Evolutionary conservation across 331 rosid genomes (phyloP).

Genomic region (Cucumis variabilis): DNA sequence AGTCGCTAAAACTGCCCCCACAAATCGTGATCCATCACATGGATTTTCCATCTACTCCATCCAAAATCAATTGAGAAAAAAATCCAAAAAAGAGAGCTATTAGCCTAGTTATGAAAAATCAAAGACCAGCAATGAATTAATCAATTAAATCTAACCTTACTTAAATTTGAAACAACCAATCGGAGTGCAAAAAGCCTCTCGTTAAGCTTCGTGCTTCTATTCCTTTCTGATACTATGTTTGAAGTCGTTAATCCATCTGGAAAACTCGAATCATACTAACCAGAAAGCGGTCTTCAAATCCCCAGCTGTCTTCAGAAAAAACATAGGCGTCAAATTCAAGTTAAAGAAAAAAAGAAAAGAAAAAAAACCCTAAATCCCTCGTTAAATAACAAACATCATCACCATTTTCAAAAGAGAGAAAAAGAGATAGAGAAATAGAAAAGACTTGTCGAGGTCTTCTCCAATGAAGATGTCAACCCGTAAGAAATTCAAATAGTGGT

Average conservation of each 20-base stretch:
- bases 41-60: constrained; percentile 67
- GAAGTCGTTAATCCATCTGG: constrained; percentile 84
- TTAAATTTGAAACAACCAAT: constrained; percentile 90
- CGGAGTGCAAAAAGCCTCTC: constrained; percentile 91
- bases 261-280: constrained; percentile 84
- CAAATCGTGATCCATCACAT: no score
- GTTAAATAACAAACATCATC: no score
- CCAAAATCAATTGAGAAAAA: not conserved
- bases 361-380: not conserved
- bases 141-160: constrained; percentile 69
- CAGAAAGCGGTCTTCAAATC: constrained; percentile 78
- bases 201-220: constrained; percentile 86
- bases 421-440: not conserved
- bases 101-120: not conserved
- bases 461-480: constrained; percentile 74
- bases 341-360: no score
- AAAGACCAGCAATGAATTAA: not conserved
- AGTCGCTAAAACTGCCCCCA: no score
- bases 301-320: constrained; percentile 56
- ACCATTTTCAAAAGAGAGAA: not conserved
- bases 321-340: not conserved
- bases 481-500: constrained; percentile 69
- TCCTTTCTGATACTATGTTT: constrained; percentile 89
- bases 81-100: not conserved
- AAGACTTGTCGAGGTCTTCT: constrained; percentile 71